Conservation (phyloP, 2,329 filamentous ascomycete genomes). For the Plenodomus lindquistii region DNA sequence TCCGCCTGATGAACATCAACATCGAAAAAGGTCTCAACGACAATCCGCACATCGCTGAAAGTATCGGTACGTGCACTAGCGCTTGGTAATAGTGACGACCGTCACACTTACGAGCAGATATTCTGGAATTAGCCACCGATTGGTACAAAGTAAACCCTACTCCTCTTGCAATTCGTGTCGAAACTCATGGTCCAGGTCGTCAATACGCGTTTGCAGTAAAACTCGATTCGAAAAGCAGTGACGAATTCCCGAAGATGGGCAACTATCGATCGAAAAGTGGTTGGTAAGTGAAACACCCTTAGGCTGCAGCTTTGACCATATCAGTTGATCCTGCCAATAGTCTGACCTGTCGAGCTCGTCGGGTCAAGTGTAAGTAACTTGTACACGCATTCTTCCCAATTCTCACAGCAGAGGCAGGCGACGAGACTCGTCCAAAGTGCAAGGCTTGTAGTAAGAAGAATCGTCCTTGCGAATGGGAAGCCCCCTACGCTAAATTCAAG, state of each 20-base stretch:
- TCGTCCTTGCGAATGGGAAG: constrained; percentile 36
- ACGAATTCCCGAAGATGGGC: constrained; percentile 17
- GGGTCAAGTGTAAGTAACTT: constrained; percentile 33
- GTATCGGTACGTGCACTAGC: neutral
- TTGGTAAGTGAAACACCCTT: constrained; percentile 27
- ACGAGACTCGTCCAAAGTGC: constrained; percentile 33
- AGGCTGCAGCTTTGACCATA: neutral
- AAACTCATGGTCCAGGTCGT: neutral
- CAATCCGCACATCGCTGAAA: too few relatives aligned
- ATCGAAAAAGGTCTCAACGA: too few relatives aligned
- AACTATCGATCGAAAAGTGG: constrained; percentile 39
- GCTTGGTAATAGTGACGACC: neutral
- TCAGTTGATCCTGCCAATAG: constrained; percentile 15
- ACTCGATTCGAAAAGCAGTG: constrained; percentile 11
- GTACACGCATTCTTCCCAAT: neutral
- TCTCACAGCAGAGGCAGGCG: constrained; percentile 22
- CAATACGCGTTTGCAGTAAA: neutral
- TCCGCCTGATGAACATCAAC: too few relatives aligned
- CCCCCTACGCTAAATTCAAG: constrained; percentile 31
- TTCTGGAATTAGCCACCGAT: neutral
- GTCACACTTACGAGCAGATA: neutral
- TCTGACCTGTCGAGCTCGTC: constrained; percentile 35
- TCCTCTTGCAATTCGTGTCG: neutral
- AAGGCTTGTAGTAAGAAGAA: constrained; percentile 39
- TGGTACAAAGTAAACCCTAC: neutral